These are phyloP conservation scores for Yamadazyma pseudoaaseri DNA, from an alignment of 1,139 yeast genomes.

Conservation along the genomic window DNA sequence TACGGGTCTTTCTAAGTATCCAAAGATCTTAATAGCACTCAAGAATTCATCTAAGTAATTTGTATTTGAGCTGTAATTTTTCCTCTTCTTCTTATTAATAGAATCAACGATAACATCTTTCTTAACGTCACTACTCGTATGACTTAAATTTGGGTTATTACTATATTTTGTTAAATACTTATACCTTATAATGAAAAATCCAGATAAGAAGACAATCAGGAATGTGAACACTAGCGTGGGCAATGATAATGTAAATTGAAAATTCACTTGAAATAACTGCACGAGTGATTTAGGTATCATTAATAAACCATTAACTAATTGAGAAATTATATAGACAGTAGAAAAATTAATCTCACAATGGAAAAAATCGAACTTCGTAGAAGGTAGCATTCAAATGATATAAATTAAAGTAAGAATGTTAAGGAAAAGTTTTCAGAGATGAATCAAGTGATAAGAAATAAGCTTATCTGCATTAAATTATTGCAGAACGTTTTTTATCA, in stretches of 20 bases:
- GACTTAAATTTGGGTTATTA: constrained; percentile 16
- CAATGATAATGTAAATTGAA: constrained; percentile 34
- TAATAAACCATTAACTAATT: not conserved
- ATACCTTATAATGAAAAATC: constrained; percentile 34
- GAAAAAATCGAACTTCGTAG: not conserved
- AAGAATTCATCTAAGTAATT: constrained; percentile 84
- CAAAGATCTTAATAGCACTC: constrained; percentile 89
- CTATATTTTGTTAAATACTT: constrained; percentile 40
- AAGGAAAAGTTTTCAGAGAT: no score
- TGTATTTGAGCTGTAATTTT: constrained; percentile 20
- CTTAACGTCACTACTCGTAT: constrained; percentile 15
- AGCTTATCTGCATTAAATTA: no score
- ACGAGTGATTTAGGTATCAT: constrained; percentile 3
- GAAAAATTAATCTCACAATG: not conserved
- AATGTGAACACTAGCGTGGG: constrained; percentile 28
- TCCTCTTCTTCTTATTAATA: constrained; percentile 30
- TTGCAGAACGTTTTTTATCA: no score
- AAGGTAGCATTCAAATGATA: no score
- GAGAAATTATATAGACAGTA: not conserved
- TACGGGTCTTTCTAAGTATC: constrained; percentile 85
- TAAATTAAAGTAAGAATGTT: no score
- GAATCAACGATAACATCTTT: constrained; percentile 25
- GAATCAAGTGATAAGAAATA: no score
- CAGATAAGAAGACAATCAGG: constrained; percentile 18
- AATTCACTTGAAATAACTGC: constrained; percentile 26